A percentile compares a stretch with the other conserved stretches of the same genome.
These are phyloP conservation scores for Murraya koenigii DNA, from an alignment of 345 rosid genomes.

Conservation along the genomic window DNA sequence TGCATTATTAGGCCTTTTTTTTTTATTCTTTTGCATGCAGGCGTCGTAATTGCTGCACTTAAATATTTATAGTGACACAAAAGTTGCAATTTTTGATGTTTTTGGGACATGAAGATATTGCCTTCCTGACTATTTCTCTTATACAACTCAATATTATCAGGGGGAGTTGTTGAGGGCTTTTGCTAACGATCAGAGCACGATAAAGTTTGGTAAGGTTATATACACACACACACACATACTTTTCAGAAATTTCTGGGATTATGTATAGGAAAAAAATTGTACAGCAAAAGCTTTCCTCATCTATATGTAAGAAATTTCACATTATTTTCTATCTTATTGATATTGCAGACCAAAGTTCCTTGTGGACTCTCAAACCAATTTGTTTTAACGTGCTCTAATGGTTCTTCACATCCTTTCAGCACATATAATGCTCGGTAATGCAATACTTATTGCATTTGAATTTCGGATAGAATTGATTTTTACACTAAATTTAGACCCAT, in stretches of 20 bases:
- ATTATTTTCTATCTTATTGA: slow-evolving; percentile 6
- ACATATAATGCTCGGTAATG: slow-evolving; percentile 61
- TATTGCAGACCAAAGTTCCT: slow-evolving; percentile 78
- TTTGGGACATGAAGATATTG: background rate
- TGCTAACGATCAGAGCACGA: slow-evolving; percentile 90
- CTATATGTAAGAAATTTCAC: background rate
- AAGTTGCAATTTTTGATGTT: background rate
- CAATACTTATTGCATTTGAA: background rate
- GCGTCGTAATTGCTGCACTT: no score
- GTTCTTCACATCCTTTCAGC: slow-evolving; percentile 67
- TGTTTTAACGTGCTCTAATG: slow-evolving; percentile 70
- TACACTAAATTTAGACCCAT: no score
- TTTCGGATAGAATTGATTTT: background rate
- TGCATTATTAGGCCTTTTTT: no score
- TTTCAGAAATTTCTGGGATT: background rate
- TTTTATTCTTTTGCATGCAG: background rate
- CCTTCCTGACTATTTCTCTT: slow-evolving; percentile 10
- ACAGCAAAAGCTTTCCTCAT: background rate
- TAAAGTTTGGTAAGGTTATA: slow-evolving; percentile 74
- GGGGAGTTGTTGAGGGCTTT: slow-evolving; percentile 82
- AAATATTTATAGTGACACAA: no score
- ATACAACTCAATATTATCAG: slow-evolving; percentile 38
- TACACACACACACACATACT: background rate
- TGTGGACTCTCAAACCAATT: slow-evolving; percentile 72
- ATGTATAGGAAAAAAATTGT: background rate